Percentiles rank a stretch among this genome's conserved stretches.
phyloP scores from a whole-genome alignment of 148 eudicot species.

The Rheum nobile region DNA sequence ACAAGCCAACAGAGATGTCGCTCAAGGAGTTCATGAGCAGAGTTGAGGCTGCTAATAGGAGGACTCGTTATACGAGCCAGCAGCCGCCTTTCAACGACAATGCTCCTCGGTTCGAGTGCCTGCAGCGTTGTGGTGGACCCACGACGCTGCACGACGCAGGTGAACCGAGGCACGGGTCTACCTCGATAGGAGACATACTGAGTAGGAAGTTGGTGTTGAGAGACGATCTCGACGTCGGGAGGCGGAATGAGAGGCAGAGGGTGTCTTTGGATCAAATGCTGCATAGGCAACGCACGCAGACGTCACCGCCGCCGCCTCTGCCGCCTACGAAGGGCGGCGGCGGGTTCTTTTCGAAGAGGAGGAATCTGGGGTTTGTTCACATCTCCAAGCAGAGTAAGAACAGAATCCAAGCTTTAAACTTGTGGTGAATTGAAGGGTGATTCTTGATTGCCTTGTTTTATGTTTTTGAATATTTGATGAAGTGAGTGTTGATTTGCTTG shows the following conservation, averaged over 20 bases:
- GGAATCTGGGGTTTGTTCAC: conserved; percentile 51
- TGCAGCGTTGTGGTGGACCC: no score
- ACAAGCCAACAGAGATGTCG: conserved; percentile 18
- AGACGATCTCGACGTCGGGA: conserved; percentile 45
- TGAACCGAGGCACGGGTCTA: conserved; percentile 16
- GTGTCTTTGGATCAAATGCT: conserved; percentile 8
- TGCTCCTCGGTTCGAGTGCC: conserved; percentile 24
- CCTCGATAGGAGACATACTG: conserved; percentile 61
- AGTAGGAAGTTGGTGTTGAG: conserved; percentile 51
- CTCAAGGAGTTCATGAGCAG: conserved; percentile 5
- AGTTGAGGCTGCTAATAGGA: background rate
- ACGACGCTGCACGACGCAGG: conserved; percentile 20
- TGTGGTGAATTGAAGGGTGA: conserved; percentile 20
- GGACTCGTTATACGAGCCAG: background rate
- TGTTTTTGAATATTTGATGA: background rate
- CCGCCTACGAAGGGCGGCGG: conserved; percentile 10
- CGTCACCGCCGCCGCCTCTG: conserved; percentile 31
- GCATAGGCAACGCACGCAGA: conserved; percentile 37
- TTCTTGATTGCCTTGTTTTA: background rate
- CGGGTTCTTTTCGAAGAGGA: conserved; percentile 23
- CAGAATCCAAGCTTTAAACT: conserved; percentile 27
- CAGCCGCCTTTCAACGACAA: background rate
- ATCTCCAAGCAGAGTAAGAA: conserved; percentile 42
- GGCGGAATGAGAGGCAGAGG: conserved; percentile 24
- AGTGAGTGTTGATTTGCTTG: background rate